Evolutionary conservation across 352 stramenopile species (phyloP), one percentile per base, ranked within the genome.

Genomic region (Blastocystis sp.): DNA sequence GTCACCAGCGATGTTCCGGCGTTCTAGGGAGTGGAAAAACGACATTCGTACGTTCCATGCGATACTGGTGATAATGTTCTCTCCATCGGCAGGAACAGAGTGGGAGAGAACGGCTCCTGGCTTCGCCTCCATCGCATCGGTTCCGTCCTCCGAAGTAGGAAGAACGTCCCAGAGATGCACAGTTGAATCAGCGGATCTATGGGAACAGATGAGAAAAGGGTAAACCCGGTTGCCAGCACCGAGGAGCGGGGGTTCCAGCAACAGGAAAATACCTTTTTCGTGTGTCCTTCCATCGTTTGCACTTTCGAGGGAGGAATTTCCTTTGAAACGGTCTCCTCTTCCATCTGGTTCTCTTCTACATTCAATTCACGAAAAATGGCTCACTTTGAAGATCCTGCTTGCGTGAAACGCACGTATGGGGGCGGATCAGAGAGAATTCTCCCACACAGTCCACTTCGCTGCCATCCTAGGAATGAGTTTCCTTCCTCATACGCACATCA

Each of bases 181-280:
- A 9, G 69, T 81, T 8, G 69, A 63, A 81, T 81, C 69, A 0
- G 69, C 69, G 18, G 69, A 81, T 18, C 69, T 81, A 64, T 32
- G 27, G 36, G 29, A 14, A 65, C 7, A 64, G 24, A 11, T 29
- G 34, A 24, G n/a, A n/a, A 11, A 46, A 81, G 48, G 0, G 16
- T 3, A 11, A 63, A 81, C 69, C 46, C 69, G 1, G 69, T 81
- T 6, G 69, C 51, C 1, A 81, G 32, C 1, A 81, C 51, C 14
- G 53, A 27, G 1, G 44, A 64, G 8, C 44, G 40, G 8, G 69
- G 69, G 46, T 51, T 63, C 69, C 69, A 81, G 32, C 38, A 46
- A 51, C 69, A 81, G 4, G 48, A 81, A 64, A 63, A 81, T 9
- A 81, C 46, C 44, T 81, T 48, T 38, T 61, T 64, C 14, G 69